phyloP scores from a whole-genome alignment of 106 monocot genomes.

The Dactylorhiza incarnata region DNA sequence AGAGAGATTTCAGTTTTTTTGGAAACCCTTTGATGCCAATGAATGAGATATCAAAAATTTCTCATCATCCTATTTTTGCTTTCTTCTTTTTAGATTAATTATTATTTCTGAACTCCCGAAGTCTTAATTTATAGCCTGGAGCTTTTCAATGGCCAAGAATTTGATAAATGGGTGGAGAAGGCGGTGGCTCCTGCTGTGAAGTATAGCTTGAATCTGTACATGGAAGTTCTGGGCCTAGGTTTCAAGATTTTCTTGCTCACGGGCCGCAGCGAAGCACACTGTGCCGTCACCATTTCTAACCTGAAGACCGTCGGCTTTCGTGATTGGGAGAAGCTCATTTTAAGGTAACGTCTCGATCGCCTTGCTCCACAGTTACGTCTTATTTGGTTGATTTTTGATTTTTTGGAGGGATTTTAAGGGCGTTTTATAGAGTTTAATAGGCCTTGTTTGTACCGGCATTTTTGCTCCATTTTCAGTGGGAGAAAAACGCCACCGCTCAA shows the following conservation, averaged over 20 bases:
- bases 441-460: no score
- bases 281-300: constrained; percentile 50
- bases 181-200: constrained; percentile 62
- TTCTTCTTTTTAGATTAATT: neutral
- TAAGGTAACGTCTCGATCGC: constrained; percentile 32
- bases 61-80: neutral
- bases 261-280: constrained; percentile 67
- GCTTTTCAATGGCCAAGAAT: constrained; percentile 50
- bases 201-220: constrained; percentile 56
- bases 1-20: no score
- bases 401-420: no score
- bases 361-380: neutral
- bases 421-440: no score
- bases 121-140: constrained; percentile 38
- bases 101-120: neutral
- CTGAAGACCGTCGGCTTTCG: constrained; percentile 43
- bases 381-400: no score
- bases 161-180: constrained; percentile 67
- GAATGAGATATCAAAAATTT: no score
- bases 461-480: no score
- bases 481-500: no score
- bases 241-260: constrained; percentile 72
- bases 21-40: no score
- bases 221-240: constrained; percentile 43
- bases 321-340: constrained; percentile 69